Percentiles rank a stretch among this genome's conserved stretches.
Evolutionary conservation across 2,329 filamentous ascomycete species (phyloP).

Genomic region (Amauroascus niger): DNA sequence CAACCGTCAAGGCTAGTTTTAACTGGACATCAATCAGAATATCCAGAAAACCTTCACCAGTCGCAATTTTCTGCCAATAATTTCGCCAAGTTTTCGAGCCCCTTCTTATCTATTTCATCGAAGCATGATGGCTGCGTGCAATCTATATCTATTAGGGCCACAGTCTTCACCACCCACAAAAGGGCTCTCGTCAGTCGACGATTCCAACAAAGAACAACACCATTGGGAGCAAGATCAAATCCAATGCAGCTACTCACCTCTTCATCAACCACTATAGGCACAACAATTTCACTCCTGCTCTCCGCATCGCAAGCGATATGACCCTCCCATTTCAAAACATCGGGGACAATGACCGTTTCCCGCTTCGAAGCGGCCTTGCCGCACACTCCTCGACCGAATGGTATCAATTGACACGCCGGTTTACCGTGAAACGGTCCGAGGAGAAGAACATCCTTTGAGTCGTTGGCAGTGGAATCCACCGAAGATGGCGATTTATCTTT

Average conservation of each 20-base stretch:
- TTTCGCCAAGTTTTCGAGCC: slow-evolving; percentile 34
- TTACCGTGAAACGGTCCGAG: slow-evolving; percentile 43
- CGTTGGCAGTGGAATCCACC: neutral
- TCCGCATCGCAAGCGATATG: slow-evolving; percentile 44
- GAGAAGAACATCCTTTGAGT: slow-evolving; percentile 28
- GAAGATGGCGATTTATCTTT: slow-evolving; percentile 34
- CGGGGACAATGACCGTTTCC: slow-evolving; percentile 36
- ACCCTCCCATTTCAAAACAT: slow-evolving; percentile 38
- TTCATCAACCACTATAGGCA: slow-evolving; percentile 35
- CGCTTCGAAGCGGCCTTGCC: slow-evolving; percentile 35
- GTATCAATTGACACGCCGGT: slow-evolving; percentile 41
- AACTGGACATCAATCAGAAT: too few relatives aligned
- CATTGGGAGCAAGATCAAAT: neutral
- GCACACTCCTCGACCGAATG: slow-evolving; percentile 40
- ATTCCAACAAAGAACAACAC: too few relatives aligned
- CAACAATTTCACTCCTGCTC: slow-evolving; percentile 42
- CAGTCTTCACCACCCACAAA: slow-evolving; percentile 27
- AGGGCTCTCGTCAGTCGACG: too few relatives aligned
- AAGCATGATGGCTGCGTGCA: slow-evolving; percentile 37
- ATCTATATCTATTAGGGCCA: slow-evolving; percentile 43
- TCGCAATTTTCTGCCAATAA: slow-evolving; percentile 37
- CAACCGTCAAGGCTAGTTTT: too few relatives aligned
- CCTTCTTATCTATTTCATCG: slow-evolving; percentile 37
- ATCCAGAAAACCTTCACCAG: slow-evolving; percentile 22
- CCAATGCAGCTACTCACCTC: slow-evolving; percentile 27